These are phyloP conservation scores for Solanum lycopersicoides DNA, from an alignment of 257 asterid species.

Conservation along the genomic window DNA sequence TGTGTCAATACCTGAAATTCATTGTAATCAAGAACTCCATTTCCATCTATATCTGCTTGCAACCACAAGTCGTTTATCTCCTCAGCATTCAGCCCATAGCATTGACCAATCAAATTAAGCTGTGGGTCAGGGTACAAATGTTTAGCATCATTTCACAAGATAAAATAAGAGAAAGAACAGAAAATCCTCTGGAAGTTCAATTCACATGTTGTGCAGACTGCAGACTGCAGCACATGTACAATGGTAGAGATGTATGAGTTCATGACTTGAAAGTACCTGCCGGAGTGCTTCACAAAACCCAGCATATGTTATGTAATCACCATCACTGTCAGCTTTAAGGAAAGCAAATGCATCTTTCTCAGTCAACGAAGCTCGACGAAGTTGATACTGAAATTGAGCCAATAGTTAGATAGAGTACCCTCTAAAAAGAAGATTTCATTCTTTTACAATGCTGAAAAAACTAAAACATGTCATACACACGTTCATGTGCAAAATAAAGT, in stretches of 20 bases:
- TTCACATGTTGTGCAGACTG: background rate
- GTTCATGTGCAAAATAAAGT: background rate
- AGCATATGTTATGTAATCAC: slow-evolving; percentile 64
- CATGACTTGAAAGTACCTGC: slow-evolving; percentile 35
- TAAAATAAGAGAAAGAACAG: background rate
- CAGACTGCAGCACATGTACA: background rate
- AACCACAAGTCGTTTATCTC: slow-evolving; percentile 83
- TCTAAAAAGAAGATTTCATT: background rate
- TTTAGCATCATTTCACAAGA: background rate
- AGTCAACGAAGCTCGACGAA: slow-evolving; percentile 71
- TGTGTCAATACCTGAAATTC: slow-evolving; percentile 61
- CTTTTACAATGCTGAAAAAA: background rate
- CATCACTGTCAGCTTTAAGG: slow-evolving; percentile 66
- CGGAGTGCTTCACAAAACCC: slow-evolving; percentile 87
- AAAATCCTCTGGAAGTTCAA: background rate
- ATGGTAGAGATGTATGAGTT: background rate
- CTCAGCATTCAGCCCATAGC: slow-evolving; percentile 70
- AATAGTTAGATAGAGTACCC: background rate
- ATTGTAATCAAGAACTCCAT: slow-evolving; percentile 64
- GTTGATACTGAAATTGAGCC: slow-evolving; percentile 62
- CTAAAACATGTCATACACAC: background rate
- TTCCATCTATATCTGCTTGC: slow-evolving; percentile 77
- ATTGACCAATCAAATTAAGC: slow-evolving; percentile 85
- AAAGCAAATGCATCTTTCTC: slow-evolving; percentile 80
- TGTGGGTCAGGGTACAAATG: slow-evolving; percentile 17